Conservation (phyloP, 75 land plant genomes). For the Pinus albicaulis region DNA sequence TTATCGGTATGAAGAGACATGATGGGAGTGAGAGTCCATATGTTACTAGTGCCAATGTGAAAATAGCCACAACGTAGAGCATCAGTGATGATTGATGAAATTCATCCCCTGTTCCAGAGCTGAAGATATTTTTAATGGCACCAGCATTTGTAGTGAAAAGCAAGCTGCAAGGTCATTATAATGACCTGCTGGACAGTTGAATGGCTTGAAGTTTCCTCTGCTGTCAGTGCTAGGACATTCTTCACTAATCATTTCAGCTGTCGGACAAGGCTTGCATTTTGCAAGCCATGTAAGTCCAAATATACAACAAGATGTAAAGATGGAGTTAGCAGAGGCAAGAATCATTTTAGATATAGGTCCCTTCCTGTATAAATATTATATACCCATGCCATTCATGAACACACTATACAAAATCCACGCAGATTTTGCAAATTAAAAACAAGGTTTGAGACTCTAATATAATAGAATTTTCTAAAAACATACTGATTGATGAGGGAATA, state of each 20-base stretch:
- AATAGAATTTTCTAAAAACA: slow-evolving; percentile 6
- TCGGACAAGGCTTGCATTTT: slow-evolving; percentile 60
- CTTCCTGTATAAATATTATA: slow-evolving; percentile 51
- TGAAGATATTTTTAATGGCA: slow-evolving; percentile 72
- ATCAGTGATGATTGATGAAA: slow-evolving; percentile 45
- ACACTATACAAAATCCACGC: too few species aligned
- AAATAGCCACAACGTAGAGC: slow-evolving; percentile 55
- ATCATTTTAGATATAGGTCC: slow-evolving; percentile 56
- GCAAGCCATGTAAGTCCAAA: slow-evolving; percentile 82
- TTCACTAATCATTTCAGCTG: slow-evolving; percentile 20
- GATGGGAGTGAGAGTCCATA: slow-evolving; percentile 80
- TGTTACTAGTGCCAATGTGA: slow-evolving; percentile 61
- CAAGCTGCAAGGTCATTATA: slow-evolving; percentile 85
- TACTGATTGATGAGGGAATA: slow-evolving; percentile 66
- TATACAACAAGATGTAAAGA: slow-evolving; percentile 65
- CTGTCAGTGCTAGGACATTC: slow-evolving; percentile 71
- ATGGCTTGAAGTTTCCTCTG: slow-evolving; percentile 78
- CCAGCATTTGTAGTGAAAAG: slow-evolving; percentile 77
- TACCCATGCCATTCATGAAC: too few species aligned
- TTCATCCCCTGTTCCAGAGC: slow-evolving; percentile 57
- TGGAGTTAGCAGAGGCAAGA: slow-evolving; percentile 46
- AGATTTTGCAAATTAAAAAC: too few species aligned
- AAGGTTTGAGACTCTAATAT: too few species aligned
- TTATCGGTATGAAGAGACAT: slow-evolving; percentile 78
- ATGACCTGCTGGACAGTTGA: slow-evolving; percentile 61